Percentiles rank a stretch among this genome's conserved stretches.
Conservation (phyloP, 768 basidiomycete species). For the Pleurotus giganteus region DNA sequence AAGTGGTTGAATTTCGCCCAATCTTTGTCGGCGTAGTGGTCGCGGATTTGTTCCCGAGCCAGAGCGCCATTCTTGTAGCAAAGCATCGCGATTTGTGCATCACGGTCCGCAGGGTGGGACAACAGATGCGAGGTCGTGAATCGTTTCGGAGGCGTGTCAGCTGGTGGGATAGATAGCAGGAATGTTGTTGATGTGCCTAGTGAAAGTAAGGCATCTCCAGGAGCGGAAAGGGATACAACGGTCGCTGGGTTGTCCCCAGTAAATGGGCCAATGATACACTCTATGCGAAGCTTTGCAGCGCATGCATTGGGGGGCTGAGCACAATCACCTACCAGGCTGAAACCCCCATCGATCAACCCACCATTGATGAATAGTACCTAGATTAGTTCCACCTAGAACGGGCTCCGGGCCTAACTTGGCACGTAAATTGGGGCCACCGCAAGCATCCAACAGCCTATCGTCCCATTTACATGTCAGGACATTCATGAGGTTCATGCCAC, state of each 20-base stretch:
- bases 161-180: conserved; percentile 71
- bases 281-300: conserved; percentile 31
- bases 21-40: conserved; percentile 54
- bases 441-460: conserved; percentile 58
- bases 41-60: conserved; percentile 73
- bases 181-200: conserved; percentile 89
- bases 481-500: conserved; percentile 89
- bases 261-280: conserved; percentile 79
- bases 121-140: conserved; percentile 76
- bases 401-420: conserved; percentile 76
- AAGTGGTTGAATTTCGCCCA: conserved; percentile 74
- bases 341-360: conserved; percentile 80
- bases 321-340: conserved; percentile 44
- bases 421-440: conserved; percentile 66
- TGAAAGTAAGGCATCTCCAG: conserved; percentile 82
- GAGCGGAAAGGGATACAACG: conserved; percentile 67
- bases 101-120: conserved; percentile 59
- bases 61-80: conserved; percentile 90
- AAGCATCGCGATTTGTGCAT: conserved; percentile 83
- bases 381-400: conserved; percentile 62
- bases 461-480: conserved; percentile 76
- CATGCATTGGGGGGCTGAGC: not conserved
- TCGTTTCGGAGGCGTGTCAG: conserved; percentile 60
- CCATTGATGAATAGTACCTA: conserved; percentile 67
- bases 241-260: conserved; percentile 92